Base-by-base conservation (phyloP, 257 asterid species). In the Leonotis leonurus region DNA sequence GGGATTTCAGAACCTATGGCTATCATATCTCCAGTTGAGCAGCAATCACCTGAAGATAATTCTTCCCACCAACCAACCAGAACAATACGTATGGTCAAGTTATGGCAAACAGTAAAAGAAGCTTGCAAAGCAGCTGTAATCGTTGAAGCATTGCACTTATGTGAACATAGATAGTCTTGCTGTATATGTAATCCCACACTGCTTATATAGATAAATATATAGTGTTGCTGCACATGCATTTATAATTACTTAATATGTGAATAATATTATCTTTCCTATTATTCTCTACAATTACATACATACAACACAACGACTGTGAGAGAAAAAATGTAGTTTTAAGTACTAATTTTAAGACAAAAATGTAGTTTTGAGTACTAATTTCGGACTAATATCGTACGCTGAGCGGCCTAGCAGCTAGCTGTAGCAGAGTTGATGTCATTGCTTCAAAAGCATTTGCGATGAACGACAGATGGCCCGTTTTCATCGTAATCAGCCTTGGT, bases 1-100 rank as follows among this genome's bases (percentile, higher is more conserved):
- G 98, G 41, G 98, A 91, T n/a, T n/a, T n/a, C n/a, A 46, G 98
- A 91, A 69, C 96, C 98, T 1, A 77, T 86, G 76, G 93, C 89
- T 61, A 64, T 57, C 46, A 25, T 86, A 56, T 75, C 81, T 64
- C 83, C 88, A 12, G 17, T 62, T 3, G 76, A 61, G 53, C 73
- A 35, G 40, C 83, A 75, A 26, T 43, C 79, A 49, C 73, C 59
- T 18, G 91, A 80, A 8, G 35, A 75, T 43, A 78, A 78, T 59
- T 26, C 60, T 57, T 56, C 75, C 51, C 91, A 83, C 5, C 94
- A 85, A n/a, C n/a, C n/a, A n/a, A 60, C 66, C 72, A 0, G 98
- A 91, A 55, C 84, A 79, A 2, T 85, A 83, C 46, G 95, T 61
- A 72, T 90, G 98, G 96, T 58, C 98, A 91, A 67, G 95, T 91